phyloP scores from a whole-genome alignment of 176 grass and related monocot species.

The Eremochloa ophiuroides region DNA sequence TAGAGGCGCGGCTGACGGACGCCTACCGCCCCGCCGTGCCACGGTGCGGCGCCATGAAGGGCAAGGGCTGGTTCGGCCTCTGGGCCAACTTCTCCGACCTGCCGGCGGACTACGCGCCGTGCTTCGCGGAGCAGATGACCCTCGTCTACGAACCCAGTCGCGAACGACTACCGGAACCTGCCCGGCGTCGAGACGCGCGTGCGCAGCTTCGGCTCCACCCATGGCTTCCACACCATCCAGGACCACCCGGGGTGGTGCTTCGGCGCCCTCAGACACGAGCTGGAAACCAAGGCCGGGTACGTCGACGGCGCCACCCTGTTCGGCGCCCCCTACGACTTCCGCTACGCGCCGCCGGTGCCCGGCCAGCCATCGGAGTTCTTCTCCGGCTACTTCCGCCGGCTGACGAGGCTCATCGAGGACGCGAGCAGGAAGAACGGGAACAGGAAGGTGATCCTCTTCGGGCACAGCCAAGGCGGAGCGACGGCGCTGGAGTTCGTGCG shows the following conservation, averaged over 20 bases:
- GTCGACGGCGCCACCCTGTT: too few relatives aligned
- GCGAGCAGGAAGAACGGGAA: neutral
- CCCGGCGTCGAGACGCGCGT: neutral
- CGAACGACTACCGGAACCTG: neutral
- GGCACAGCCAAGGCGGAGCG: neutral
- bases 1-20: neutral
- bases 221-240: neutral
- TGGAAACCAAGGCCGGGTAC: neutral
- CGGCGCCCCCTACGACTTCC: too few relatives aligned
- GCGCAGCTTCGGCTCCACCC: neutral
- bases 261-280: neutral
- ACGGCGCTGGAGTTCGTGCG: neutral
- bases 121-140: constrained; percentile 16
- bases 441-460: neutral
- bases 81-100: neutral
- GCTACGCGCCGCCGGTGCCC: too few relatives aligned
- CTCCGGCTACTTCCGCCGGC: neutral
- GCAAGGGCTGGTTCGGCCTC: neutral
- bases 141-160: neutral
- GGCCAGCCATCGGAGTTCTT: neutral
- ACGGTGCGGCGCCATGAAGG: neutral
- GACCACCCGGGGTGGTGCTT: neutral
- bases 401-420: neutral
- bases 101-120: neutral
- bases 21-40: neutral